These are phyloP conservation scores for Verticillium alfalfae DNA, from an alignment of 2,329 filamentous ascomycete species.

Conservation along the genomic window DNA sequence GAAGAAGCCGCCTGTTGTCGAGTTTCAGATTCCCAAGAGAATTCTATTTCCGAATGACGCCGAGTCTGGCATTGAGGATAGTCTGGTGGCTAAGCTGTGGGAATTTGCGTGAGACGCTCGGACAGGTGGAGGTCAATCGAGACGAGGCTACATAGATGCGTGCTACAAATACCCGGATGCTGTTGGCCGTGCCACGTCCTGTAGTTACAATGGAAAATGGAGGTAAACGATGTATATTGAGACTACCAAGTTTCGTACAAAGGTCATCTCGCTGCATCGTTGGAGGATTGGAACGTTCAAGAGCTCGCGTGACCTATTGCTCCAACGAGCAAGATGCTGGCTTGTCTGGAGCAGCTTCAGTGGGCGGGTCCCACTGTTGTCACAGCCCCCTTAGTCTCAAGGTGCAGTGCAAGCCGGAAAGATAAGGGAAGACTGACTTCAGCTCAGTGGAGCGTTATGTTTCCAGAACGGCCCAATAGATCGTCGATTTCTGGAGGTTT, in stretches of 20 bases:
- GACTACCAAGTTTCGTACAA: too few species aligned
- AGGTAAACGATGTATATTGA: too few species aligned
- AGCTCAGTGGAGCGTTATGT: not conserved
- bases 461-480: not conserved
- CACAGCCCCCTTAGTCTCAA: not conserved
- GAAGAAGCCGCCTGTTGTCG: conserved; percentile 81
- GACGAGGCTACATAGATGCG: not conserved
- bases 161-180: not conserved
- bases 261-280: too few species aligned
- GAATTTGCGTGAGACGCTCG: conserved; percentile 35
- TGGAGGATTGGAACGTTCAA: not conserved
- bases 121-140: not conserved
- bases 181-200: not conserved
- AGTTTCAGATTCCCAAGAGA: conserved; percentile 88
- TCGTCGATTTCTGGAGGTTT: not conserved
- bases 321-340: not conserved
- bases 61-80: conserved; percentile 42
- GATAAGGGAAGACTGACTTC: not conserved
- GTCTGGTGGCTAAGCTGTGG: conserved; percentile 56
- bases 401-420: not conserved
- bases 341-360: not conserved
- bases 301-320: not conserved
- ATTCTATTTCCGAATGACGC: conserved; percentile 59
- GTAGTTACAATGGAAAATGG: not conserved
- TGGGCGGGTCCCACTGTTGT: not conserved